phyloP scores from a whole-genome alignment of 2,329 filamentous ascomycete genomes.

The Phoma sp. region DNA sequence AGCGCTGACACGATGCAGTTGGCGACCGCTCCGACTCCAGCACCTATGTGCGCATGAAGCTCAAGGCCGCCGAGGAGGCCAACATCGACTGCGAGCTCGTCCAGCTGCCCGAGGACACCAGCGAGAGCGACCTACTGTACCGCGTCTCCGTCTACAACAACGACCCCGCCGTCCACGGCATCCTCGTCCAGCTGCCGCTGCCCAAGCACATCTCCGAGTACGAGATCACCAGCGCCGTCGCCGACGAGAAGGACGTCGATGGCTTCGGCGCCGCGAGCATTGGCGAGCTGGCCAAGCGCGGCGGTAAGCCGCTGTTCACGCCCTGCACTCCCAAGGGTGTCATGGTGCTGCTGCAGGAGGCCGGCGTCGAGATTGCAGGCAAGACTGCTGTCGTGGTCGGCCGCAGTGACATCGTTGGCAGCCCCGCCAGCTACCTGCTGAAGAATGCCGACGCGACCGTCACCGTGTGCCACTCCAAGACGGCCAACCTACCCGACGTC shows the following conservation, averaged over 20 bases:
- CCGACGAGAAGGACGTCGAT: conserved; percentile 96
- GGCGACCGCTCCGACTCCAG: conserved; percentile 92
- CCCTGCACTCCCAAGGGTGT: conserved; percentile 98
- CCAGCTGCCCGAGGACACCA: conserved; percentile 81
- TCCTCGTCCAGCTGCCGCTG: conserved; percentile 91
- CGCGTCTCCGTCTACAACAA: conserved; percentile 85
- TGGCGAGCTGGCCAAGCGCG: conserved; percentile 94
- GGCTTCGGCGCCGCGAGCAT: conserved; percentile 95
- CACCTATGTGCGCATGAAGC: conserved; percentile 99
- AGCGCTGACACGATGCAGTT: conserved; percentile 61
- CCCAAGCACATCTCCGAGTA: conserved; percentile 92
- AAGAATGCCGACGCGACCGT: conserved; percentile 97
- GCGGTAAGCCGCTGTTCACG: conserved; percentile 85
- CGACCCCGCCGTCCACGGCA: conserved; percentile 84
- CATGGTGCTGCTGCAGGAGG: conserved; percentile 88
- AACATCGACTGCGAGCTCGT: conserved; percentile 88
- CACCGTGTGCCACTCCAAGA: conserved; percentile 93
- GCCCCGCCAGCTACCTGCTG: conserved; percentile 92
- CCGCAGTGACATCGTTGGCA: conserved; percentile 95
- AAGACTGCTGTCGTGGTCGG: conserved; percentile 96
- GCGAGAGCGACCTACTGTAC: conserved; percentile 85
- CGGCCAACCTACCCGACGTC: conserved; percentile 73
- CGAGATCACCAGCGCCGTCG: conserved; percentile 84
- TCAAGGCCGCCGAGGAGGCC: conserved; percentile 95
- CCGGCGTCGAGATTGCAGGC: conserved; percentile 81